Percentiles rank a stretch among this genome's conserved stretches.
phyloP scores from a whole-genome alignment of 306 rosid species.

The Trifolium dubium region DNA sequence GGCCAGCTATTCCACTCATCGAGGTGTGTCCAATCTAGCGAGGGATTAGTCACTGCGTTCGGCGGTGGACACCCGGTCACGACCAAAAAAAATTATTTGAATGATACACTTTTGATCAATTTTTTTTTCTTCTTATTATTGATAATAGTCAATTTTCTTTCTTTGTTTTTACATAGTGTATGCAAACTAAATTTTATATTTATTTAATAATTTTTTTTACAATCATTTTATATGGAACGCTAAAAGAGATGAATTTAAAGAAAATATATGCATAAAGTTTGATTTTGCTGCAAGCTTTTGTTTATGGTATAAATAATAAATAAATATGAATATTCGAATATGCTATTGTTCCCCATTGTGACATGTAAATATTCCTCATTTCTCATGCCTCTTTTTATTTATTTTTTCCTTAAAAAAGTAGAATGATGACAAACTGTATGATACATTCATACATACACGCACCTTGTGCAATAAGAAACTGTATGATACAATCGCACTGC shows the following conservation, averaged over 20 bases:
- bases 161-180: too few species aligned
- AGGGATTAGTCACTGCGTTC: too few species aligned
- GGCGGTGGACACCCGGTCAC: too few species aligned
- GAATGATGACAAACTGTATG: not conserved
- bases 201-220: too few species aligned
- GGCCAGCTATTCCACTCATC: too few species aligned
- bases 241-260: not conserved
- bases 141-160: too few species aligned
- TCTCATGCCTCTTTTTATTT: not conserved
- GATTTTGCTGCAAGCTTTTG: not conserved
- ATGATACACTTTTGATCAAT: too few species aligned
- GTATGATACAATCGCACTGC: not conserved
- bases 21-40: too few species aligned
- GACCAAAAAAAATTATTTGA: too few species aligned
- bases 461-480: too few species aligned
- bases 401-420: not conserved
- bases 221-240: not conserved
- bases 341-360: not conserved
- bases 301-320: not conserved
- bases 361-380: not conserved
- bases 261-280: not conserved
- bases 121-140: too few species aligned
- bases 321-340: slow-evolving; percentile 25
- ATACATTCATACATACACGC: not conserved
- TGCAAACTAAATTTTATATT: too few species aligned